Conservation (phyloP, 192 early-diverging fungal species). For the Coemansia sp. region DNA sequence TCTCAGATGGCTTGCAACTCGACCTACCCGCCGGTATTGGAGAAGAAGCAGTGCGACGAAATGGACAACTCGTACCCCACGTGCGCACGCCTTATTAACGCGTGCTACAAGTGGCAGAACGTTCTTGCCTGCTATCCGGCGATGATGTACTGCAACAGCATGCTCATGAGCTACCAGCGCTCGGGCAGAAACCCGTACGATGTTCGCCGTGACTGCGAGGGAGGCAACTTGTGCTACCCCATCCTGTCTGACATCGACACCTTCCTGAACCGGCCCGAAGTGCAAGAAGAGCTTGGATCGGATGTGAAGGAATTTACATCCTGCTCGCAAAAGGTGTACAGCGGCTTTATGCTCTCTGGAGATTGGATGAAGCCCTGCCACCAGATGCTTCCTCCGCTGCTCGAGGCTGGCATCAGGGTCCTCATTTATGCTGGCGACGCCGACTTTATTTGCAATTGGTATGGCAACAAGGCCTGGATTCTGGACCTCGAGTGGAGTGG, state of each 20-base stretch:
- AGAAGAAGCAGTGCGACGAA: constrained; percentile 65
- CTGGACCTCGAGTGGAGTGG: constrained; percentile 83
- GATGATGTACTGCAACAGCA: constrained; percentile 79
- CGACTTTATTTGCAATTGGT: constrained; percentile 92
- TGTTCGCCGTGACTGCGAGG: constrained; percentile 81
- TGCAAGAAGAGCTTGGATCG: constrained; percentile 74
- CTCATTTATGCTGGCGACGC: constrained; percentile 92
- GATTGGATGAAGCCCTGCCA: constrained; percentile 90
- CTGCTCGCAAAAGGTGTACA: constrained; percentile 84
- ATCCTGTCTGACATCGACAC: constrained; percentile 75
- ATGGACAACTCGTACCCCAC: constrained; percentile 73
- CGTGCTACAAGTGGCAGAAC: constrained; percentile 82
- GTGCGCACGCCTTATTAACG: constrained; percentile 71
- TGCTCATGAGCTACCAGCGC: constrained; percentile 75
- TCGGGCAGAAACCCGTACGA: constrained; percentile 92
- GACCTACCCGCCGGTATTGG: constrained; percentile 73
- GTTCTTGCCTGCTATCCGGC: constrained; percentile 81
- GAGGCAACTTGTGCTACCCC: constrained; percentile 81
- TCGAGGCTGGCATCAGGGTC: constrained; percentile 77
- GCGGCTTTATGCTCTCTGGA: constrained; percentile 74
- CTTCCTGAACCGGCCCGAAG: constrained; percentile 75
- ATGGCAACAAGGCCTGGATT: constrained; percentile 88
- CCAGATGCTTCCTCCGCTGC: constrained; percentile 61
- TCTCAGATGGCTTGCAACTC: constrained; percentile 70
- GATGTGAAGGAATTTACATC: constrained; percentile 66